Conservation (phyloP, 441 rosid genomes). For the Adansonia gregorii region DNA sequence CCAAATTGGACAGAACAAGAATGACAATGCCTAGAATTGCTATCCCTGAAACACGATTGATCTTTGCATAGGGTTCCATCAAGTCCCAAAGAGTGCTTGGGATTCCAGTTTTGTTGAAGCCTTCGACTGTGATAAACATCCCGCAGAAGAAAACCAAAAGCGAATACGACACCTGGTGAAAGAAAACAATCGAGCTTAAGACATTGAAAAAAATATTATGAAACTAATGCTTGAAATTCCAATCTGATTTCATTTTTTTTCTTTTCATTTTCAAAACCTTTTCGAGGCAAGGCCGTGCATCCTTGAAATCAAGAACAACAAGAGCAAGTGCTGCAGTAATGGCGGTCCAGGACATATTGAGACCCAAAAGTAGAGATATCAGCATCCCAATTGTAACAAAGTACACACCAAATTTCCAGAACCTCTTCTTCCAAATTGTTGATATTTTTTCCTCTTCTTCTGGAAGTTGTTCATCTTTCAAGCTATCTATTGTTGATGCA, state of each 20-base stretch:
- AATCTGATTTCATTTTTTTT: too few species aligned
- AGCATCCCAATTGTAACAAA: constrained; percentile 68
- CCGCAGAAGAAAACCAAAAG: constrained; percentile 86
- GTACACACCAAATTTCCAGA: constrained; percentile 68
- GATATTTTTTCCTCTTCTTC: constrained; percentile 28
- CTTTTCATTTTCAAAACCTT: constrained; percentile 47
- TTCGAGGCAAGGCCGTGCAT: constrained; percentile 70
- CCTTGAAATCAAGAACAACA: constrained; percentile 77
- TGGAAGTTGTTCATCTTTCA: constrained; percentile 11
- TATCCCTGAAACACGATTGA: constrained; percentile 48
- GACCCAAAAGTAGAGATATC: constrained; percentile 60
- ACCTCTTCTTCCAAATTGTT: constrained; percentile 46
- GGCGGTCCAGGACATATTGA: constrained; percentile 88
- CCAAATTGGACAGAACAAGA: constrained; percentile 68
- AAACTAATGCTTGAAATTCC: background rate
- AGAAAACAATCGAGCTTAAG: background rate
- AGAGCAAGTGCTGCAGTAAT: constrained; percentile 82
- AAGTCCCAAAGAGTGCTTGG: constrained; percentile 72
- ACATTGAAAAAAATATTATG: background rate
- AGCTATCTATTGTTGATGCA: constrained; percentile 7
- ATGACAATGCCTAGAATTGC: constrained; percentile 64
- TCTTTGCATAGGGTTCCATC: constrained; percentile 68
- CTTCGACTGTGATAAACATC: constrained; percentile 82
- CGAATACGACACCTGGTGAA: constrained; percentile 72
- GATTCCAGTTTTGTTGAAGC: constrained; percentile 82